A percentile compares a stretch with the other conserved stretches of the same genome.
Conservation (phyloP, 1,139 yeast species). For the Nematodospora anomalae region DNA sequence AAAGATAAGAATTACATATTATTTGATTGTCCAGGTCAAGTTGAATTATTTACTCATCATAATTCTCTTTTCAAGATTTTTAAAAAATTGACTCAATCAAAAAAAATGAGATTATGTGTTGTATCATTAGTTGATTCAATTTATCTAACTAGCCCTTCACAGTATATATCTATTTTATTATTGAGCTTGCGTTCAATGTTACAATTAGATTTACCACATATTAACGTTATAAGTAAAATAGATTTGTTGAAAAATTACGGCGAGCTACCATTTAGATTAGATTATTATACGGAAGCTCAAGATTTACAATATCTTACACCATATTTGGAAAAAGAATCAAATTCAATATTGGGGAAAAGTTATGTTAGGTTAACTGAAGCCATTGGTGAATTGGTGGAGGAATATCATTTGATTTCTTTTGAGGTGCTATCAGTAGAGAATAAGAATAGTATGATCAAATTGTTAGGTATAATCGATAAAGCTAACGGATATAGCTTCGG, state of each 20-base stretch:
- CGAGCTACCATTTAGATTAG: slow-evolving; percentile 65
- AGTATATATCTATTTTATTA: slow-evolving; percentile 80
- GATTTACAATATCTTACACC: slow-evolving; percentile 73
- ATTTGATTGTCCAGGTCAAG: slow-evolving; percentile 78
- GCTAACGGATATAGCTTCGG: slow-evolving; percentile 95
- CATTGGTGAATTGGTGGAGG: slow-evolving; percentile 81
- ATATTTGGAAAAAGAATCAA: slow-evolving; percentile 66
- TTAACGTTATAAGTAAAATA: slow-evolving; percentile 72
- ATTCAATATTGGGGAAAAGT: slow-evolving; percentile 56
- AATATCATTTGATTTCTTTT: slow-evolving; percentile 82
- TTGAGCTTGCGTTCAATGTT: slow-evolving; percentile 72
- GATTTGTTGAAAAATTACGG: slow-evolving; percentile 72
- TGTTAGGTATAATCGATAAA: slow-evolving; percentile 76
- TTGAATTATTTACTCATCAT: slow-evolving; percentile 49
- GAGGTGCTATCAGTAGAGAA: slow-evolving; percentile 92
- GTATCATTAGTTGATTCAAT: slow-evolving; percentile 86
- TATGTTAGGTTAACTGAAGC: slow-evolving; percentile 73
- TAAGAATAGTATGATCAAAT: slow-evolving; percentile 83
- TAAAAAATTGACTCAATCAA: slow-evolving; percentile 37
- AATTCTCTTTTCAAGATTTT: slow-evolving; percentile 39
- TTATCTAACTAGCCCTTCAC: slow-evolving; percentile 83
- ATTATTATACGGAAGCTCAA: slow-evolving; percentile 90
- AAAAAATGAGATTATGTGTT: slow-evolving; percentile 77
- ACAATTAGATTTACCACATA: slow-evolving; percentile 46
- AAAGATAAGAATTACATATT: slow-evolving; percentile 68